Evolutionary conservation across 345 rosid genomes (phyloP).

Genomic region (Hibiscus tridactylites): DNA sequence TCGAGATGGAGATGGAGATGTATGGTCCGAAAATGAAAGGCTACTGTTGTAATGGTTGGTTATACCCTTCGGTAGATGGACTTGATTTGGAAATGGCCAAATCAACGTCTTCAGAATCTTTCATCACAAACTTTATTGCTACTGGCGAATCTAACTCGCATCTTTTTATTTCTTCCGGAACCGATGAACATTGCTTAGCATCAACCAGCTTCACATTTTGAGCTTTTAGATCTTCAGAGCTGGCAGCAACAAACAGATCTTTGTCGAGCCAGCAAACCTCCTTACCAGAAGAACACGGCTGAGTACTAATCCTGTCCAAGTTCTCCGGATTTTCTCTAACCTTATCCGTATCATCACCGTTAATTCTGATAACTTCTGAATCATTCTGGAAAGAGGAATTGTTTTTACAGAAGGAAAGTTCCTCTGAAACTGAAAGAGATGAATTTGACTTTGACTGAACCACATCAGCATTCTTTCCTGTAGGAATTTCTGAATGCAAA

Average conservation of each 20-base stretch:
- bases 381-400: constrained; percentile 2
- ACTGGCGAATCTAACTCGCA: background rate
- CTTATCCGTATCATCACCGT: background rate
- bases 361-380: constrained; percentile 6
- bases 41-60: background rate
- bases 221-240: background rate
- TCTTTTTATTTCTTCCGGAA: background rate
- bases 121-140: no score
- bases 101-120: background rate
- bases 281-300: background rate
- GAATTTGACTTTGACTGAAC: constrained; percentile 15
- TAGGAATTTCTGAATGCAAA: constrained; percentile 23
- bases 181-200: background rate
- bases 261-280: background rate
- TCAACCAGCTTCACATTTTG: constrained; percentile 1
- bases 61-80: background rate
- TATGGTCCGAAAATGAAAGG: no score
- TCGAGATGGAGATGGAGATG: no score
- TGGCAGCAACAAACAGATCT: background rate
- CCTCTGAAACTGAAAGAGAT: constrained; percentile 13
- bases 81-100: constrained; percentile 3
- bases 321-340: constrained; percentile 2
- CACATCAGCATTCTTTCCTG: constrained; percentile 9
- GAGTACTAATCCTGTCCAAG: background rate
- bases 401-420: constrained; percentile 1